Conservation (phyloP, 495 filamentous ascomycete genomes). For the Stereocaulon alpinum region DNA sequence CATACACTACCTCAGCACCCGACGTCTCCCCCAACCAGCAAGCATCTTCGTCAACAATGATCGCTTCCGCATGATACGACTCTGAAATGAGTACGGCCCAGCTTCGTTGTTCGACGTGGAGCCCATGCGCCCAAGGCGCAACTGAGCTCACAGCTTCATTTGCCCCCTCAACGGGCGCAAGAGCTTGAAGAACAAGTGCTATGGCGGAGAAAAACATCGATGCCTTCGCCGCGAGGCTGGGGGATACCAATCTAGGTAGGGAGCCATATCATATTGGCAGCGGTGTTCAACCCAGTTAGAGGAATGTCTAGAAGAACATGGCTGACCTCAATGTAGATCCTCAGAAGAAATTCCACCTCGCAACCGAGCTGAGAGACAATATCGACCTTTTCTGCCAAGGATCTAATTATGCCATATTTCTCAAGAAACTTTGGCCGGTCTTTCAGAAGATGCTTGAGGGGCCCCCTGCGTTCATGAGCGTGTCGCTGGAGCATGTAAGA, state of each 20-base stretch:
- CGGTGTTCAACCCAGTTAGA: conserved; percentile 11
- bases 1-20: background rate
- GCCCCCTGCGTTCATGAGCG: conserved; percentile 82
- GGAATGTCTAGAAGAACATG: background rate
- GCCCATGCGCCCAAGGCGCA: background rate
- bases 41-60: background rate
- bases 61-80: background rate
- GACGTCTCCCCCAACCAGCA: background rate
- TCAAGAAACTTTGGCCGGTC: conserved; percentile 80
- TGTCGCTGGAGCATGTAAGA: conserved; percentile 68
- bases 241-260: conserved; percentile 50
- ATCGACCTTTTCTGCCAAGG: conserved; percentile 63
- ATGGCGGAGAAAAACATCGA: conserved; percentile 46
- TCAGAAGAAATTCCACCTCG: conserved; percentile 63
- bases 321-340: conserved; percentile 44
- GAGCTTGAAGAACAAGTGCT: background rate
- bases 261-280: background rate
- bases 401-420: conserved; percentile 60
- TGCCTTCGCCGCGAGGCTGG: conserved; percentile 48
- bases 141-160: background rate
- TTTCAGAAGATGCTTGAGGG: conserved; percentile 77
- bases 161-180: background rate
- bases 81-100: conserved; percentile 5
- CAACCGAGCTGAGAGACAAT: conserved; percentile 71
- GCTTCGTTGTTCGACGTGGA: background rate